A percentile compares a stretch with the other conserved stretches of the same genome.
Conservation (phyloP, 257 asterid genomes). For the Nicotiana otophora region DNA sequence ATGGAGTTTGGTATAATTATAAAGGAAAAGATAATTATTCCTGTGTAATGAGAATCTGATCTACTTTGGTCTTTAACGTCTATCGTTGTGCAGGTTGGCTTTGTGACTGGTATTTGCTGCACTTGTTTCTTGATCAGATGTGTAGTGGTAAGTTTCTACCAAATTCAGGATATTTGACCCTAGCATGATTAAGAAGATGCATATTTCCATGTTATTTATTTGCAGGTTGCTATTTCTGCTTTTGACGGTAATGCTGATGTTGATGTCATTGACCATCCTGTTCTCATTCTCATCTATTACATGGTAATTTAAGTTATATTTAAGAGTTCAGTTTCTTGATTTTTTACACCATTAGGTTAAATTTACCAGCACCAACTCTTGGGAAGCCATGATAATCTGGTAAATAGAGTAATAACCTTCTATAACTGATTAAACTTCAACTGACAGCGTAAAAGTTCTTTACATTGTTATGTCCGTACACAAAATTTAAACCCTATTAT, state of each 20-base stretch:
- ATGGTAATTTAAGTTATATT: conserved; percentile 17
- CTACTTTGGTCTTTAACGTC: not conserved
- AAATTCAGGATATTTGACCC: not conserved
- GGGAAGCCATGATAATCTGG: no score
- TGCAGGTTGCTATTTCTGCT: conserved; percentile 33
- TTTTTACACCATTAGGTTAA: no score
- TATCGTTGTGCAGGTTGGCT: conserved; percentile 30
- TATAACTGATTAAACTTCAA: no score
- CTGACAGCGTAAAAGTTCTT: no score
- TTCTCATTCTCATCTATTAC: conserved; percentile 28
- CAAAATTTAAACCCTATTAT: no score
- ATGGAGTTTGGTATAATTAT: not conserved
- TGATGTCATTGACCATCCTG: conserved; percentile 29
- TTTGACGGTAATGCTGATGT: conserved; percentile 24
- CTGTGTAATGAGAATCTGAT: not conserved
- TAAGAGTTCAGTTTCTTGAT: no score
- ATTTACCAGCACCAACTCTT: no score
- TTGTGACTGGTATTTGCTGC: conserved; percentile 36
- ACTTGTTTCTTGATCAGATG: conserved; percentile 40
- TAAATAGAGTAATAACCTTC: no score
- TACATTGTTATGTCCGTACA: no score
- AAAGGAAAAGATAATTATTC: not conserved
- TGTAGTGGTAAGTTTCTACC: conserved; percentile 26
- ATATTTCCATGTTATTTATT: not conserved
- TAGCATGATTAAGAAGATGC: not conserved